Base-by-base conservation (phyloP, 1,284 basidiomycete species). In the Cutaneotrichosporon cavernicola region DNA sequence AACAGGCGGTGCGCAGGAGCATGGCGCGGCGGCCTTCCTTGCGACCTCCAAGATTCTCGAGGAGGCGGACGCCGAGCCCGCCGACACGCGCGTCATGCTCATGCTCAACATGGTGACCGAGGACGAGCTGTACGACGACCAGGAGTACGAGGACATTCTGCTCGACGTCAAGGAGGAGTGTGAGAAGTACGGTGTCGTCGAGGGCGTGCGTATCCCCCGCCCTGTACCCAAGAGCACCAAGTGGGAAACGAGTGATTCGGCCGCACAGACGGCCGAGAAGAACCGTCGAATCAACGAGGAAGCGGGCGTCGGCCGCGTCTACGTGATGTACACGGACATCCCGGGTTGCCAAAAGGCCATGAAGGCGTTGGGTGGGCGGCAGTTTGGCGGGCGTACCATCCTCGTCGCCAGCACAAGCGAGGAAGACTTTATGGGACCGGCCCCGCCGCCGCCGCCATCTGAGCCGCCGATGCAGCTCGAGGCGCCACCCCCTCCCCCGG, bases 91-190 rank as follows among this genome's bases (percentile, higher is more conserved):
- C 51, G 94, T 96, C 76, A 86, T 99, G 76, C 89, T 97, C 75
- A 91, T 99, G 89, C 84, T 99, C 75, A 99, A 99, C 85, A 99
- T 99, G 97, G 94, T 99, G 68, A 92, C 91, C 0, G 81, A 91
- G 3, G 96, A 99, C 63, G 96, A 99, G 77, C 86, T 99, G 61
- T 81, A 86, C 31, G 89, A 95, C 75, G 96, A 98, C 78, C 84
- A 89, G 67, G 96, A 99, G 75, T 99, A 97, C 76, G 86, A 86
- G 21, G 96, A 99, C 72, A 88, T 99, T 63, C 87, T 92, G 68
- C 93, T 97, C 75, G 96, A 99, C 78, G 88, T 99, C 75, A 90
- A 90, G 72, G 91, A 96, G 69, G 96, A 99, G 81, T 94, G 91
- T 59, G 83, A 84, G 18, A 90, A 87, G 74, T 94, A 89, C 76